Base-by-base conservation (phyloP, 352 stramenopile species). In the Hyaloperonospora arabidopsidis region DNA sequence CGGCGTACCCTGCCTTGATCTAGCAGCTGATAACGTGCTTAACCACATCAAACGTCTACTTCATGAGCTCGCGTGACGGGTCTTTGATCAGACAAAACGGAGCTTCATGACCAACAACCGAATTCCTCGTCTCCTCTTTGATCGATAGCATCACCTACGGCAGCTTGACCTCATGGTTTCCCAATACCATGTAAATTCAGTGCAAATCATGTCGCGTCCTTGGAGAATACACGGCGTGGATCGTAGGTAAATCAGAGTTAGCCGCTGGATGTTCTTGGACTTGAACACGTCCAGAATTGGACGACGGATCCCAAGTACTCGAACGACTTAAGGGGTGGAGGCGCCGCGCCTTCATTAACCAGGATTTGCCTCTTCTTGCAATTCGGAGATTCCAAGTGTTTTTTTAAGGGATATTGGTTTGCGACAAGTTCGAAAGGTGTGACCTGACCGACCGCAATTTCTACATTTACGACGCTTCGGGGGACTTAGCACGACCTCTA, bases 291-390 rank as follows among this genome's bases (percentile, higher is more conserved):
- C 72, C 34, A 99, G 61, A 57, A 99, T 96, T 28, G 91, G 80
- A 11, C 63, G 57, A 1, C 95, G 57, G 99, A 97, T 43, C 93
- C 95, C 96, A 99, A 99, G 61, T 97, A 89, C 51, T 85, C 72
- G 72, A 99, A 99, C 19, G 84, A 93, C 67, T 97, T 98, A 65
- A 98, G 96, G 2, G 95, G 96, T 53, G 93, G 80, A 18, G 95
- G 95, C 40, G 97, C 86, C 67, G 98, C 83, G 5, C 98, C 82
- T 6, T 96, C 97, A 61, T 99, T 91, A 3, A 96, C 83, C 6
- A 98, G 58, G 47, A 99, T 99, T 71, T 98, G 93, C 95, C 94
- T 98, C 69, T 99, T 98, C 47, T 97, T 92, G 25, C 96, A 86
- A 40, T 8, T 32, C 4, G 8, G 25, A 32, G 25, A 32, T 32